Conservation (phyloP, 2,329 filamentous ascomycete genomes). For the Epicoccum nigrum region DNA sequence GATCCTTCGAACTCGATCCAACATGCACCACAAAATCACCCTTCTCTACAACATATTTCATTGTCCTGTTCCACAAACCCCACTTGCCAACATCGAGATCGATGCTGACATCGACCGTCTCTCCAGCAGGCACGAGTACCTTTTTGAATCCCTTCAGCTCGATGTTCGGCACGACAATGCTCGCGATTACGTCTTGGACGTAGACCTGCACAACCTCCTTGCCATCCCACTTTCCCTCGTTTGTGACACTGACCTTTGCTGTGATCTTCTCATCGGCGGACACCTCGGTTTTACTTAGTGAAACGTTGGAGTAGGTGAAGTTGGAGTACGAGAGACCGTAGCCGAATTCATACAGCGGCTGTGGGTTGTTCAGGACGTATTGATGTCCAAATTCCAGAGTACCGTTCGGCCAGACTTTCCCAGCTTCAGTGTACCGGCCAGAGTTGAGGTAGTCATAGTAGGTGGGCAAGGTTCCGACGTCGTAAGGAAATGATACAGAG, state of each 20-base stretch:
- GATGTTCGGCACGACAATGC: slow-evolving; percentile 68
- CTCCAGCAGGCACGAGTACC: slow-evolving; percentile 64
- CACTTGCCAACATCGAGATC: slow-evolving; percentile 58
- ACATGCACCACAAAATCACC: slow-evolving; percentile 69
- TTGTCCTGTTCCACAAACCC: slow-evolving; percentile 63
- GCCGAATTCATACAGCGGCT: slow-evolving; percentile 69
- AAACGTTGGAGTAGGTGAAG: slow-evolving; percentile 64
- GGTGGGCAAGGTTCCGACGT: slow-evolving; percentile 69
- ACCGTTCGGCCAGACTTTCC: slow-evolving; percentile 62
- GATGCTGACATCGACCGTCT: slow-evolving; percentile 61
- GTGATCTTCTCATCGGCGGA: slow-evolving; percentile 62
- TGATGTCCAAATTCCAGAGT: slow-evolving; percentile 68
- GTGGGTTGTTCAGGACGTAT: slow-evolving; percentile 67
- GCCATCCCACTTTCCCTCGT: slow-evolving; percentile 62
- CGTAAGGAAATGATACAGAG: slow-evolving; percentile 69
- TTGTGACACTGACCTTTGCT: slow-evolving; percentile 66
- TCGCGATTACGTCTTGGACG: slow-evolving; percentile 66
- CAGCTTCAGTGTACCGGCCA: slow-evolving; percentile 61
- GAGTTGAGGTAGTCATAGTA: slow-evolving; percentile 78
- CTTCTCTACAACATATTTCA: slow-evolving; percentile 76
- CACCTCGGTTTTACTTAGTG: slow-evolving; percentile 57
- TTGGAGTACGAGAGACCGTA: slow-evolving; percentile 70
- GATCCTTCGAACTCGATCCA: slow-evolving; percentile 63
- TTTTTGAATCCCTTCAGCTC: slow-evolving; percentile 72
- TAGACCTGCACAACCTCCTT: slow-evolving; percentile 73